These are phyloP conservation scores for Rosa chinensis DNA, from an alignment of 306 rosid species.

Conservation along the genomic window DNA sequence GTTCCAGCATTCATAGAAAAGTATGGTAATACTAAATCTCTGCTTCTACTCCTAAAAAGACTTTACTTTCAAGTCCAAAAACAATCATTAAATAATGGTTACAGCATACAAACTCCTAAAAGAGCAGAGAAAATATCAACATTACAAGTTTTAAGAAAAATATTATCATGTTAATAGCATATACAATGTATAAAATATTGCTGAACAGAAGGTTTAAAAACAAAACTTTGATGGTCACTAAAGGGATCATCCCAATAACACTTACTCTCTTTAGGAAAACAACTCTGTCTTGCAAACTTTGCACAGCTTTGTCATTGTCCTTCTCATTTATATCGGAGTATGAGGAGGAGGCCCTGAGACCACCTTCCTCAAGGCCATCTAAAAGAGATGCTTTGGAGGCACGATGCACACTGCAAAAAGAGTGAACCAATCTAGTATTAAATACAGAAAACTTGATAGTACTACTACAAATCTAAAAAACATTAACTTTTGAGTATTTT, in stretches of 20 bases:
- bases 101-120: not conserved
- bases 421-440: not conserved
- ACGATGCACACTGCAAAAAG: constrained; percentile 58
- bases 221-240: constrained; percentile 7
- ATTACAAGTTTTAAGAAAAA: not conserved
- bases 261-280: constrained; percentile 74
- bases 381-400: constrained; percentile 66
- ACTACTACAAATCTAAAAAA: not conserved
- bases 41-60: not conserved
- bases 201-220: not conserved
- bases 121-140: not conserved
- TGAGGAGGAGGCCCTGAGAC: constrained; percentile 73
- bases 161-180: not conserved
- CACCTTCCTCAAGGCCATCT: constrained; percentile 92
- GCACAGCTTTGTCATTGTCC: constrained; percentile 70
- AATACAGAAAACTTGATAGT: not conserved
- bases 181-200: not conserved
- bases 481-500: not conserved
- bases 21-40: not conserved
- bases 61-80: not conserved
- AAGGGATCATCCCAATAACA: constrained; percentile 13
- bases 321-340: constrained; percentile 64
- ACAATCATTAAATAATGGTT: too few species aligned
- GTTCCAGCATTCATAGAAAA: not conserved
- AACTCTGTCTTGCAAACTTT: constrained; percentile 80